Evolutionary conservation across 83 land plant genomes (phyloP).

Genomic region (Picea abies): DNA sequence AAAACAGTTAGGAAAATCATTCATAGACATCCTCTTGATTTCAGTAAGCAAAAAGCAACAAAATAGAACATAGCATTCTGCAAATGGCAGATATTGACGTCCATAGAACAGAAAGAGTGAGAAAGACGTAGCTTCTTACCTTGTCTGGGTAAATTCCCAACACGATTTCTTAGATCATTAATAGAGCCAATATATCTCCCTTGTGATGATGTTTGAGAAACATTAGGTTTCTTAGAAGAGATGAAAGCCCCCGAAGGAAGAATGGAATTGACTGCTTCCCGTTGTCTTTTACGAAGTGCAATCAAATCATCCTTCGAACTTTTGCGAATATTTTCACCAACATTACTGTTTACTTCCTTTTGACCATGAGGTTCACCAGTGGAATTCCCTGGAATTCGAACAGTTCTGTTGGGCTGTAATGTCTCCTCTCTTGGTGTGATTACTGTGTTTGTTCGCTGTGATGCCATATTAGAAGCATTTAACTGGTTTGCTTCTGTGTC

Average conservation of each 20-base stretch:
- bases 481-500: background rate
- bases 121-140: background rate
- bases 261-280: constrained; percentile 61
- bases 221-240: constrained; percentile 49
- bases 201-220: constrained; percentile 15
- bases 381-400: background rate
- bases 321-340: background rate
- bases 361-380: constrained; percentile 5
- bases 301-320: constrained; percentile 14
- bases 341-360: background rate
- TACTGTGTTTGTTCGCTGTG: background rate
- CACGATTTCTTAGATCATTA: too few species aligned
- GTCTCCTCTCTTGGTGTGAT: background rate
- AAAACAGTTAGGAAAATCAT: background rate
- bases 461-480: background rate
- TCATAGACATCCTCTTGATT: background rate
- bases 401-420: background rate
- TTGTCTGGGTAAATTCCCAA: background rate
- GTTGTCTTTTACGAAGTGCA: constrained; percentile 53
- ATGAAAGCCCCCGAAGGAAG: constrained; percentile 50
- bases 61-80: background rate
- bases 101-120: background rate
- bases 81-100: background rate
- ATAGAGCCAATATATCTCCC: background rate
- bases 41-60: background rate